Evolutionary conservation across 139 green algal species (phyloP), one percentile per base, ranked within the genome.

Genomic region (Diplosphaera chodatii): DNA sequence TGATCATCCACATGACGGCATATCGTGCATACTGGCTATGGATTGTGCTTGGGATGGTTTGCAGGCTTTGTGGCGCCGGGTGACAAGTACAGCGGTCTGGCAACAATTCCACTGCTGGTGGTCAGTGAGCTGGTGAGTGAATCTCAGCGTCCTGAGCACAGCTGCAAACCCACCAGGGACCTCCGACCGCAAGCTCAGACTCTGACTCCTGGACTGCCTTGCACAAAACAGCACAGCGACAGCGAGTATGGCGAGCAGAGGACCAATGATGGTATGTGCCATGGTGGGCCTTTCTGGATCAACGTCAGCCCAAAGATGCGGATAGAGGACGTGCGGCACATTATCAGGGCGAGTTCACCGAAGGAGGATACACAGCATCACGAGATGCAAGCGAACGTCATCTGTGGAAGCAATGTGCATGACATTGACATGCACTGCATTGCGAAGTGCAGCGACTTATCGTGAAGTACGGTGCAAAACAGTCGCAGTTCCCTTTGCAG

Each of bases 261-360:
- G 6, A 80, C 83, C 34, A 1, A 34, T 0, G 75, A 82, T 15
- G 91, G 91, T 6, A 32, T 37, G 25, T 89, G 96, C 74, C 69
- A 28, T 2, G 91, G 91, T n/a, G 92, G 92, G 0, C 84, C 90
- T 4, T 97, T 97, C 80, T 68, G 31, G 31, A 84, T 97, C 28
- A 18, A 72, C 1, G 81, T 97, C 25, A 78, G 66, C 55, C 78
- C 86, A 23, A 86, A 84, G 40, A 93, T 93, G 85, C 70, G 90
- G 0, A 71, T 97, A n/a, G 88, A 92, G 68, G 88, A 95, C 32
- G 69, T 97, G 29, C 70, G 90, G 15, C 65, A 79, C 1, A 69
- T 91, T 2, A 96, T 97, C 64, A 70, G 78, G 75, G 89, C 91
- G 62, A 32, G 82, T 71, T 13, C 1, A 8, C 55, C 37, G 55